Base-by-base conservation (phyloP, 768 basidiomycete genomes). In the Pleurotus platypus region DNA sequence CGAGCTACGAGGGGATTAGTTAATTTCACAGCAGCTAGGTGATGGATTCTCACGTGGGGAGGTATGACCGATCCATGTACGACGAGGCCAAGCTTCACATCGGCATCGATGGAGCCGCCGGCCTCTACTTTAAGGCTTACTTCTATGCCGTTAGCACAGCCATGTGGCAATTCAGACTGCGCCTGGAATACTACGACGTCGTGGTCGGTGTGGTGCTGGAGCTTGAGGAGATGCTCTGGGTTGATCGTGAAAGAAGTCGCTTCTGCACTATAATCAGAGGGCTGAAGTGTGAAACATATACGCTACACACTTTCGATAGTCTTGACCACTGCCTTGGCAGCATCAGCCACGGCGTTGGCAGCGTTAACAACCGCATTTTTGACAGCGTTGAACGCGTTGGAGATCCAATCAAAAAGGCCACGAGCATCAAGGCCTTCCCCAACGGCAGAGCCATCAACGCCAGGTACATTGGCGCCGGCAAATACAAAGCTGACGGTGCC, bases 391-490 rank as follows among this genome's bases (percentile, higher is more conserved):
- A 37, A 54, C 4, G 51, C 51, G 5, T 54, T 54, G 15, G n/a
- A 39, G 13, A 54, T 13, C 51, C 51, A 54, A 15, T 26, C 39
- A n/a, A 42, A 42, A 54, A 16, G 35, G 2, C 35, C n/a, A 13
- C 24, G 18, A 15, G 16, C 51, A 30, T 30, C 24, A n/a, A 54
- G n/a, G 9, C 15, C 18, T 4, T 24, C 39, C 4, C 11, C 16
- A 18, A 18, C 11, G 1, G 51, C 12, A 56, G 58, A 50, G 12
- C 58, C 63, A 12, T 43, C 46, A 37, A 60, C 56, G n/a, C 58
- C 63, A 16, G 61, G 63, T 12, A 59, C 43, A 16, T 51, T 62
- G 39, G 59, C 60, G 11, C 61, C 61, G 8, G 61, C 18, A 26
- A 60, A 26, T 0, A 56, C 61, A 18, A 61, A 45, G 18, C 20